Percentiles rank a stretch among this genome's conserved stretches.
These are phyloP conservation scores for Camelina neglecta DNA, from an alignment of 345 rosid genomes.

Conservation along the genomic window DNA sequence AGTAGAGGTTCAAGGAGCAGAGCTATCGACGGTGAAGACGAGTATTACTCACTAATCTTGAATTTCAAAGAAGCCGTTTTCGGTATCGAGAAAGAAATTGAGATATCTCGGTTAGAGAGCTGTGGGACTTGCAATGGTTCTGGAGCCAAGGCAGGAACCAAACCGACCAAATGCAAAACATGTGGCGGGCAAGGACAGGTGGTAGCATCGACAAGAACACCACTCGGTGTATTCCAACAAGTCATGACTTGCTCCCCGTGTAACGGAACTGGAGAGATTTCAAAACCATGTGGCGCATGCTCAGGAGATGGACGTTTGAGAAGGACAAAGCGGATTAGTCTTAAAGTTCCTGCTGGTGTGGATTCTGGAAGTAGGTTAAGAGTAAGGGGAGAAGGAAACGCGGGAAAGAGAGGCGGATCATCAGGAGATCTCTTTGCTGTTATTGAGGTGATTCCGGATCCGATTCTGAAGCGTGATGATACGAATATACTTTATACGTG, in stretches of 20 bases:
- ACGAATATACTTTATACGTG: slow-evolving; percentile 84
- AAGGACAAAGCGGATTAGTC: slow-evolving; percentile 84
- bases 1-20: slow-evolving; percentile 76
- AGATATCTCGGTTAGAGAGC: slow-evolving; percentile 83
- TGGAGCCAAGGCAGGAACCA: slow-evolving; percentile 88
- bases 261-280: slow-evolving; percentile 79
- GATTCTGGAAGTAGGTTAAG: slow-evolving; percentile 94
- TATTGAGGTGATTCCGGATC: slow-evolving; percentile 84
- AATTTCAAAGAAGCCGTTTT: slow-evolving; percentile 95
- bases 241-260: slow-evolving; percentile 93
- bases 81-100: slow-evolving; percentile 92
- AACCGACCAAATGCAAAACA: slow-evolving; percentile 76
- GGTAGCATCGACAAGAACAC: slow-evolving; percentile 86
- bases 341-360: slow-evolving; percentile 95
- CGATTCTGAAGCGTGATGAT: slow-evolving; percentile 83
- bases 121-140: slow-evolving; percentile 92
- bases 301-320: slow-evolving; percentile 94
- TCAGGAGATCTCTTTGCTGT: slow-evolving; percentile 88
- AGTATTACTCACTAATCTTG: slow-evolving; percentile 77
- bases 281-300: slow-evolving; percentile 75
- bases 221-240: slow-evolving; percentile 96
- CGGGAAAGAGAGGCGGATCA: slow-evolving; percentile 92
- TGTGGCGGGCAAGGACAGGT: slow-evolving; percentile 99
- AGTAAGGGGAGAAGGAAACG: slow-evolving; percentile 93
- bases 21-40: slow-evolving; percentile 90